A percentile compares a stretch with the other conserved stretches of the same genome.
phyloP scores from a whole-genome alignment of 2,329 filamentous ascomycete species.

The Ustulina deusta region DNA sequence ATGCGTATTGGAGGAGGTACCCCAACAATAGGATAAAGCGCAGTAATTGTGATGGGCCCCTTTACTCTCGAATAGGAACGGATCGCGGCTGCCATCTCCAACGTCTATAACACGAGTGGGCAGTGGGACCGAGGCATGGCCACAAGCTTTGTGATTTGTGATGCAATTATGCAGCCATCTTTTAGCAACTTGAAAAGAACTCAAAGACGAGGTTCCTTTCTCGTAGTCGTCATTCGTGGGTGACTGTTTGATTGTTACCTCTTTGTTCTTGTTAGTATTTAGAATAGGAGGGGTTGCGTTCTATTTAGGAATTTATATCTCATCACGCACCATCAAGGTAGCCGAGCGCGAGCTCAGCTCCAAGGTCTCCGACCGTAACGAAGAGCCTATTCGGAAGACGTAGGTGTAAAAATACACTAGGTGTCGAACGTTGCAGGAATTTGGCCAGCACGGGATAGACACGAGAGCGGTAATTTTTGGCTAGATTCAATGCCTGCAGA shows the following conservation, averaged over 20 bases:
- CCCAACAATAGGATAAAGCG: constrained; percentile 19
- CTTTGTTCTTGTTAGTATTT: constrained; percentile 4
- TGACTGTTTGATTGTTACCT: neutral
- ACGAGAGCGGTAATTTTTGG: neutral
- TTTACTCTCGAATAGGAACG: constrained; percentile 16
- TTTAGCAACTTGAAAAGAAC: constrained; percentile 19
- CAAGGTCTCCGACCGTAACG: constrained; percentile 1
- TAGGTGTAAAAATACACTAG: neutral
- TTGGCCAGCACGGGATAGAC: neutral
- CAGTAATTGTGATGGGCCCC: constrained; percentile 6
- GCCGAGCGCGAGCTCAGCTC: neutral
- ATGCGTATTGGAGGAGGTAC: constrained; percentile 6
- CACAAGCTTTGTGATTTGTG: neutral
- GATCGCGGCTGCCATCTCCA: constrained; percentile 5
- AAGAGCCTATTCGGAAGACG: neutral
- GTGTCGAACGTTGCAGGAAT: constrained; percentile 1
- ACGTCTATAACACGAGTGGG: constrained; percentile 17
- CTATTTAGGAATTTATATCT: too few relatives aligned
- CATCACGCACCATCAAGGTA: constrained; percentile 8
- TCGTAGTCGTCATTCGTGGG: constrained; percentile 11
- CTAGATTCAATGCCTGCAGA: constrained; percentile 3
- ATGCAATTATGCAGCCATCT: constrained; percentile 7
- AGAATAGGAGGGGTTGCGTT: neutral
- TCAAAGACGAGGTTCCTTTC: constrained; percentile 2
- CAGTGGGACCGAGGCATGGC: neutral